Evolutionary conservation across 2,329 filamentous ascomycete genomes (phyloP).

Genomic region (Xylaria multiplex): DNA sequence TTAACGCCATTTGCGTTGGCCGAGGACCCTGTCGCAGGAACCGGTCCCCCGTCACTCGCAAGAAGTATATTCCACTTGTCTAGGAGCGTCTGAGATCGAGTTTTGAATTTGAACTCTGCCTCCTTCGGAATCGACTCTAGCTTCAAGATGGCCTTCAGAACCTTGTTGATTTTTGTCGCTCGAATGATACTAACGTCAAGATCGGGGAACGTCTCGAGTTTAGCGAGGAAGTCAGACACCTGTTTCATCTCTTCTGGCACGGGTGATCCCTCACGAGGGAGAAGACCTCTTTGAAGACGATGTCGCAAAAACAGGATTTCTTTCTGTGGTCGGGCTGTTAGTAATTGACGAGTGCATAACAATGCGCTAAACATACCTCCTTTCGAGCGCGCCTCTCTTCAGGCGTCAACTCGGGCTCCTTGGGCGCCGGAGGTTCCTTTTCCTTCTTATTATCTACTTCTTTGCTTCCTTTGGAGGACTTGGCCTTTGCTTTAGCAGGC

Average conservation of each 20-base stretch:
- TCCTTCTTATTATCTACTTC: constrained; percentile 61
- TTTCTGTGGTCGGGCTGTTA: constrained; percentile 63
- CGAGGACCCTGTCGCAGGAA: constrained; percentile 43
- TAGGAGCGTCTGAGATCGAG: constrained; percentile 81
- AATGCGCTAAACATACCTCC: constrained; percentile 57
- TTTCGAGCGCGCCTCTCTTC: constrained; percentile 69
- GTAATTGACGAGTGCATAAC: constrained; percentile 29
- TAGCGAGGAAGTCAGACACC: constrained; percentile 80
- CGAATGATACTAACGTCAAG: constrained; percentile 91
- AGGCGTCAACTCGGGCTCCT: constrained; percentile 67
- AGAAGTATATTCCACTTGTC: constrained; percentile 89
- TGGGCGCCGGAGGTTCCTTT: constrained; percentile 57
- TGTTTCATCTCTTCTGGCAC: constrained; percentile 83
- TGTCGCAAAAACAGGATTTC: constrained; percentile 94
- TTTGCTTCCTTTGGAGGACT: constrained; percentile 60
- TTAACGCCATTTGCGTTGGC: constrained; percentile 60
- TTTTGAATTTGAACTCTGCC: constrained; percentile 88
- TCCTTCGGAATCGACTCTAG: constrained; percentile 86
- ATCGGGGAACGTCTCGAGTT: constrained; percentile 81
- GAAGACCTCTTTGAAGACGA: constrained; percentile 92
- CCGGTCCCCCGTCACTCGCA: constrained; percentile 62
- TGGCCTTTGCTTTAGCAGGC: constrained; percentile 64
- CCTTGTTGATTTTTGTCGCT: constrained; percentile 97
- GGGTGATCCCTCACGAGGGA: constrained; percentile 85
- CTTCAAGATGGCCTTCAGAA: constrained; percentile 93